Conservation (phyloP, 2,329 filamentous ascomycete species). For the Alternaria panax region DNA sequence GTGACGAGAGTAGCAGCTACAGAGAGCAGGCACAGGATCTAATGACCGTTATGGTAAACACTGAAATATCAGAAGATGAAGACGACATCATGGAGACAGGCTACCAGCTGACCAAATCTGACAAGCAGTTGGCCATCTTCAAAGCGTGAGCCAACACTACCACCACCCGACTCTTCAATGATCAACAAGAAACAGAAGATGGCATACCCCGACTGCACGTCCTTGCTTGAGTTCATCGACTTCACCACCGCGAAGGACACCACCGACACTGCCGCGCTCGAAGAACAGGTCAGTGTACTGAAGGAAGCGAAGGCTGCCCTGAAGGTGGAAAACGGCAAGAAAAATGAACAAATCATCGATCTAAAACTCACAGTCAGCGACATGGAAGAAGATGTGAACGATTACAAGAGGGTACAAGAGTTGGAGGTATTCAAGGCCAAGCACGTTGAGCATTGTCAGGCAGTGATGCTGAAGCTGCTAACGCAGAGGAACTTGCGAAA, state of each 20-base stretch:
- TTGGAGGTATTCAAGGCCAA: not conserved
- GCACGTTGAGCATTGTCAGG: not conserved
- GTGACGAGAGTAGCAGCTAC: not conserved
- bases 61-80: not conserved
- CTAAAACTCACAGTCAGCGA: not conserved
- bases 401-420: not conserved
- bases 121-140: not conserved
- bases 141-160: not conserved
- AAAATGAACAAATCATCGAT: not conserved
- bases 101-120: not conserved
- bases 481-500: not conserved
- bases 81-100: not conserved
- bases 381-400: not conserved
- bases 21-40: not conserved
- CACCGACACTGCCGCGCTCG: not conserved
- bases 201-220: not conserved
- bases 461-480: not conserved
- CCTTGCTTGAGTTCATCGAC: not conserved
- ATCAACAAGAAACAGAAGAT: not conserved
- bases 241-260: not conserved
- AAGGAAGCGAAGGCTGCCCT: not conserved
- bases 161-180: not conserved
- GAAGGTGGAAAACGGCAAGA: not conserved
- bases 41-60: not conserved
- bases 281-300: not conserved